A percentile compares a stretch with the other conserved stretches of the same genome.
These are phyloP conservation scores for Narthecium ossifragum DNA, from an alignment of 106 monocot species.

Conservation along the genomic window DNA sequence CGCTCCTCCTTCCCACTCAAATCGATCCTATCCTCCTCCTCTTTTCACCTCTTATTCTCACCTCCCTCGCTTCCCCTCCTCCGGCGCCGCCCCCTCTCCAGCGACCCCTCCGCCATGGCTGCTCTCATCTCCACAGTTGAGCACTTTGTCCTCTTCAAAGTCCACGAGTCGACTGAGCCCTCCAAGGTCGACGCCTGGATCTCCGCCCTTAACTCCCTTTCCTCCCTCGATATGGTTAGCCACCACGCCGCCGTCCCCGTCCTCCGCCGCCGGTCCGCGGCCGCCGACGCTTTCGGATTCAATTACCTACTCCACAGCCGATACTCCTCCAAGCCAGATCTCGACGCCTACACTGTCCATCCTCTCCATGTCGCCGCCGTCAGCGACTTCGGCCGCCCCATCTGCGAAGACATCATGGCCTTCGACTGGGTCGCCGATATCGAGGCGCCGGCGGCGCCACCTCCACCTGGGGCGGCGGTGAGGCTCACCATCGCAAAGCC, in stretches of 20 bases:
- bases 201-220: constrained; percentile 52
- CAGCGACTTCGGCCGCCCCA: constrained; percentile 46
- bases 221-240: constrained; percentile 48
- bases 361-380: constrained; percentile 63
- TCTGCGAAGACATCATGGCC: constrained; percentile 69
- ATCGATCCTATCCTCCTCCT: neutral
- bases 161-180: constrained; percentile 37
- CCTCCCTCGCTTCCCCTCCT: constrained; percentile 12
- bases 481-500: constrained; percentile 69
- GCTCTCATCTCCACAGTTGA: constrained; percentile 33
- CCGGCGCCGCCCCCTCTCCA: neutral
- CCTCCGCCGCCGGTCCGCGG: constrained; percentile 59
- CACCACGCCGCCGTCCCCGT: constrained; percentile 62
- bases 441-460: neutral
- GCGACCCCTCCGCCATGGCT: constrained; percentile 3
- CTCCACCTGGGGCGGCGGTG: constrained; percentile 27
- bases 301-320: constrained; percentile 84
- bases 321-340: constrained; percentile 60
- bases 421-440: constrained; percentile 62
- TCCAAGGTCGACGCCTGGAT: constrained; percentile 54
- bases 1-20: constrained; percentile 4
- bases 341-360: constrained; percentile 59
- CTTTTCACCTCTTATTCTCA: constrained; percentile 6
- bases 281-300: constrained; percentile 39
- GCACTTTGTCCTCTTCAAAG: constrained; percentile 89